Evolutionary conservation across 345 rosid species (phyloP), one percentile per base, ranked within the genome.

Genomic region (Lagerstroemia speciosa): DNA sequence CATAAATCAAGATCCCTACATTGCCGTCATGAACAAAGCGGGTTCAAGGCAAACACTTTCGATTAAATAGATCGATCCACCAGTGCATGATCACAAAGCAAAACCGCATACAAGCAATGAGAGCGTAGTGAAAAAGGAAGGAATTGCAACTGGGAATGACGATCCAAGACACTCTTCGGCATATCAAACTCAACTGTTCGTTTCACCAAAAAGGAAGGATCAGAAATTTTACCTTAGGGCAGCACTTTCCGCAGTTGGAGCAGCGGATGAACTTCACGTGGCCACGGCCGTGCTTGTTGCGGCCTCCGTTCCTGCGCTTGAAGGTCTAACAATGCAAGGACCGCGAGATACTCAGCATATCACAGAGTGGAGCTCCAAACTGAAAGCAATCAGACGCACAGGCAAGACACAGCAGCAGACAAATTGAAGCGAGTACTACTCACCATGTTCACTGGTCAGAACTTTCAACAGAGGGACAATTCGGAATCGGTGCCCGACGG

Each of bases 211-310:
- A 9, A n/a, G 2, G 9, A 4, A 52, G 11, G 10, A 15, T 15
- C 3, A 65, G 11, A 31, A 24, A 30, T 20, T n/a, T 37, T 11
- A 87, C 96, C 86, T 91, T 91, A 0, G 98, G 96, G 75, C 98
- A 92, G 80, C 94, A 87, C 37, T 92, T 92, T n/a, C 94, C 98
- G 73, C 98, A 89, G 81, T 92, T 92, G 71, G 98, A 89, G 79
- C 98, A 92, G 74, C 96, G 91, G 36, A 92, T 85, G 71, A 87
- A 85, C 64, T 92, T 92, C 73, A 86, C 92, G 37, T 92, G 98
- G 19, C 96, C 98, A n/a, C 96, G 92, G 74, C 95, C 92, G 71
- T 92, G 94, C 92, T 92, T 92, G 89, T 89, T 89, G 69, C 98
- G 86, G 24, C 96, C 98, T 67, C 92, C 92, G n/a, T 89, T 92